These are phyloP conservation scores for Lenzites betulinus DNA, from an alignment of 768 basidiomycete species.

Conservation along the genomic window DNA sequence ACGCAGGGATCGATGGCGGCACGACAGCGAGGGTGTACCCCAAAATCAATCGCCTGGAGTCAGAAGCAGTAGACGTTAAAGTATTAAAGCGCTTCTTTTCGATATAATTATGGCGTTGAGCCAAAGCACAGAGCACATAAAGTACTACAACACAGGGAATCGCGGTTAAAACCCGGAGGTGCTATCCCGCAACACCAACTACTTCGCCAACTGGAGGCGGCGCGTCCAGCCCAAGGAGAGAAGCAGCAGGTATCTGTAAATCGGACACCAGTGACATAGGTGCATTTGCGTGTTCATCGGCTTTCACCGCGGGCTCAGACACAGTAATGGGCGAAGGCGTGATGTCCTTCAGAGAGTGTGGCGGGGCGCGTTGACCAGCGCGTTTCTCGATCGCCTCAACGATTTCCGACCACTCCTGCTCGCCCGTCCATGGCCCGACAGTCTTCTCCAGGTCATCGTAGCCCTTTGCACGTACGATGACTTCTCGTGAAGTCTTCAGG, in stretches of 20 bases:
- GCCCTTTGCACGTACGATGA: slow-evolving; percentile 60
- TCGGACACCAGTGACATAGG: neutral
- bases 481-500: slow-evolving; percentile 54
- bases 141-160: neutral
- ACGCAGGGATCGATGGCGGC: slow-evolving; percentile 7
- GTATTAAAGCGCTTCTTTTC: too few species aligned
- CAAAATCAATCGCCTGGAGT: neutral
- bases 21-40: slow-evolving; percentile 10
- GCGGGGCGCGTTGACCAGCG: slow-evolving; percentile 23
- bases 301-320: neutral
- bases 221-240: slow-evolving; percentile 4
- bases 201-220: neutral
- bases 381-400: slow-evolving; percentile 52
- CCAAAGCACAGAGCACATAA: neutral
- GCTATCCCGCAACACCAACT: neutral
- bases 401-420: slow-evolving; percentile 60
- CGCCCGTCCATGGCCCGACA: slow-evolving; percentile 59
- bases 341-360: slow-evolving; percentile 1
- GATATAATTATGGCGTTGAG: too few species aligned
- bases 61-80: too few species aligned
- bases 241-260: neutral
- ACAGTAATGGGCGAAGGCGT: neutral
- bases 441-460: slow-evolving; percentile 56
- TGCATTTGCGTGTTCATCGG: neutral
- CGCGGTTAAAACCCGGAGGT: neutral